Conservation (phyloP, 768 basidiomycete genomes). For the Candolleomyces eurysporus region DNA sequence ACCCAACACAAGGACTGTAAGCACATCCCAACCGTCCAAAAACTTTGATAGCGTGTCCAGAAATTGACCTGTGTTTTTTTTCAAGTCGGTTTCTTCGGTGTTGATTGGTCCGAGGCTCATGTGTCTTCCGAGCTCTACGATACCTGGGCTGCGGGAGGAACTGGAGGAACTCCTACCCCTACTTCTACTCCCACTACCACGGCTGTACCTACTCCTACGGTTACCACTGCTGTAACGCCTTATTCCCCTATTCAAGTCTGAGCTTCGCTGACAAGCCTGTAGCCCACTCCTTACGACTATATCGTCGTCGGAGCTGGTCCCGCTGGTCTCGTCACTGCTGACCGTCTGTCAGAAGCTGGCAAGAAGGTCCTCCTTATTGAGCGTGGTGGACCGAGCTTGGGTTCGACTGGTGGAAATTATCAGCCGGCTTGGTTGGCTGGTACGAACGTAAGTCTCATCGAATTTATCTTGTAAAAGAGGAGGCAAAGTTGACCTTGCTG, state of each 20-base stretch:
- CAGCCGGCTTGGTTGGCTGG: conserved; percentile 48
- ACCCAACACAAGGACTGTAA: conserved; percentile 59
- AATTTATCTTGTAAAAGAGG: not conserved
- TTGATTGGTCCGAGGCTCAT: conserved; percentile 45
- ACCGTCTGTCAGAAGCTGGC: conserved; percentile 57
- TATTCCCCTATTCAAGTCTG: not conserved
- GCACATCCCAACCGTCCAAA: conserved; percentile 16
- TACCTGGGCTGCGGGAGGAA: conserved; percentile 48
- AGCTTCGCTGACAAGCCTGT: not conserved
- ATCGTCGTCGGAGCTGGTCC: conserved; percentile 59
- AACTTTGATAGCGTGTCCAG: too few relatives aligned
- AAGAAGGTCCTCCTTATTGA: conserved; percentile 64
- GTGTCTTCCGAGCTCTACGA: conserved; percentile 45
- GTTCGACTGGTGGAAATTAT: conserved; percentile 57
- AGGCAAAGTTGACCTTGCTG: not conserved
- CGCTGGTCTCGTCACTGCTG: conserved; percentile 57
- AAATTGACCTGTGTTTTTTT: too few relatives aligned
- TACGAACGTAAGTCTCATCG: conserved; percentile 33
- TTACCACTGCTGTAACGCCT: conserved; percentile 27
- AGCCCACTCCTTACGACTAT: conserved; percentile 51
- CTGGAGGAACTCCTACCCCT: conserved; percentile 35
- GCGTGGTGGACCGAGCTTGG: conserved; percentile 61
- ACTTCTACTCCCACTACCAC: conserved; percentile 34
- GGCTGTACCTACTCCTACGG: conserved; percentile 20
- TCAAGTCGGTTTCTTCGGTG: conserved; percentile 59